These are phyloP conservation scores for Setomelanomma holmii DNA, from an alignment of 2,329 filamentous ascomycete genomes.

Conservation along the genomic window DNA sequence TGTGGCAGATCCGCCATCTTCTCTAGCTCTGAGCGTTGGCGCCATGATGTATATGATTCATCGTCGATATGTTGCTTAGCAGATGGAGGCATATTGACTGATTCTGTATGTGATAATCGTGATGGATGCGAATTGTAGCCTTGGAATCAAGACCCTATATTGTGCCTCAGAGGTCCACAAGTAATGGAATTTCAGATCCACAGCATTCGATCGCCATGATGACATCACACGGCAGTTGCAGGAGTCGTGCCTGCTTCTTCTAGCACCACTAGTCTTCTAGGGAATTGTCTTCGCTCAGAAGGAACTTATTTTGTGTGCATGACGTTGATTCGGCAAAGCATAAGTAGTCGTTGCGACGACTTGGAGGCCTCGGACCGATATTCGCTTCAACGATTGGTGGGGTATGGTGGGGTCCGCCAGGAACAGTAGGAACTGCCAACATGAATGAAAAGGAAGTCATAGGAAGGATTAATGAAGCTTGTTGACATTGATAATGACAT, in stretches of 20 bases:
- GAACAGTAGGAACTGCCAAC: constrained; percentile 1
- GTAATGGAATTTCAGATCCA: background rate
- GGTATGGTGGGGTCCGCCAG: background rate
- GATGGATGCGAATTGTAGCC: no score
- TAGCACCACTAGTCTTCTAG: constrained; percentile 3
- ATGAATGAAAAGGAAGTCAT: background rate
- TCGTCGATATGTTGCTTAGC: constrained; percentile 14
- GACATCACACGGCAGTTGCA: constrained; percentile 19
- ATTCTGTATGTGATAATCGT: background rate
- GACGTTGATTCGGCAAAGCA: constrained; percentile 8
- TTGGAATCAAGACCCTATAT: no score
- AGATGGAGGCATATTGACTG: constrained; percentile 16
- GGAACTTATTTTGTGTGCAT: constrained; percentile 11
- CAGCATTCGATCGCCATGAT: constrained; percentile 16
- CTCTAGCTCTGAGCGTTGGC: constrained; percentile 26
- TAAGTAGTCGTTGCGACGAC: no score
- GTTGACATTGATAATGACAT: constrained; percentile 2
- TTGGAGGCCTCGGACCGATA: constrained; percentile 8
- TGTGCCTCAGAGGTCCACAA: background rate
- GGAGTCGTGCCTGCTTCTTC: constrained; percentile 3
- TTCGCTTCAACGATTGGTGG: background rate
- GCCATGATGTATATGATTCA: constrained; percentile 23
- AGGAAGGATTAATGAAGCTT: constrained; percentile 2
- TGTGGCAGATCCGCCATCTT: constrained; percentile 23
- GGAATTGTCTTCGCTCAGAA: constrained; percentile 2